Conservation (phyloP, 73 alveolate species). For the Paramecium octaurelia region DNA sequence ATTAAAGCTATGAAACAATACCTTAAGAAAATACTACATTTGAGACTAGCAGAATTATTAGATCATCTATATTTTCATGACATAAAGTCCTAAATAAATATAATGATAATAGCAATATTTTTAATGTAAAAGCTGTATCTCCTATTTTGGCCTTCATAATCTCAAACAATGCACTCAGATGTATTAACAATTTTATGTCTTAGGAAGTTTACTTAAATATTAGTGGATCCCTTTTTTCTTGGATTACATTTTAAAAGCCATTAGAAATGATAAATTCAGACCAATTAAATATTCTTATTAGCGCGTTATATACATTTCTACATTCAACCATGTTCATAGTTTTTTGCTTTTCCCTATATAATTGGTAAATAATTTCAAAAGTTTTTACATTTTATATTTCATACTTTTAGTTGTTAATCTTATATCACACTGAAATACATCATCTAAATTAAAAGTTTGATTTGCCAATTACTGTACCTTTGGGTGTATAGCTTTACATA, state of each 20-base stretch:
- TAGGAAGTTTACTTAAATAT: neutral
- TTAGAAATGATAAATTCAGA: neutral
- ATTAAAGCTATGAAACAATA: neutral
- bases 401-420: neutral
- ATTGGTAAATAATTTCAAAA: neutral
- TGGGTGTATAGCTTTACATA: neutral
- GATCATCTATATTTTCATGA: neutral
- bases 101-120: neutral
- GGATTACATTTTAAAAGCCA: neutral
- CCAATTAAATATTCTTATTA: neutral
- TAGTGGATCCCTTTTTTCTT: neutral
- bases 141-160: neutral
- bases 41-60: neutral
- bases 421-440: neutral
- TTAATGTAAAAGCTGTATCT: neutral
- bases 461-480: neutral
- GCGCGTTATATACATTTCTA: neutral
- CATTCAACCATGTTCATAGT: neutral
- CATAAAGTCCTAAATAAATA: neutral
- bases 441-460: neutral
- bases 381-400: neutral
- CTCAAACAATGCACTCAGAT: neutral
- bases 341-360: neutral
- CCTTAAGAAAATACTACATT: neutral
- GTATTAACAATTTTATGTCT: neutral